Conservation (phyloP, 805 yeast species). For the Lipomyces yamadae region DNA sequence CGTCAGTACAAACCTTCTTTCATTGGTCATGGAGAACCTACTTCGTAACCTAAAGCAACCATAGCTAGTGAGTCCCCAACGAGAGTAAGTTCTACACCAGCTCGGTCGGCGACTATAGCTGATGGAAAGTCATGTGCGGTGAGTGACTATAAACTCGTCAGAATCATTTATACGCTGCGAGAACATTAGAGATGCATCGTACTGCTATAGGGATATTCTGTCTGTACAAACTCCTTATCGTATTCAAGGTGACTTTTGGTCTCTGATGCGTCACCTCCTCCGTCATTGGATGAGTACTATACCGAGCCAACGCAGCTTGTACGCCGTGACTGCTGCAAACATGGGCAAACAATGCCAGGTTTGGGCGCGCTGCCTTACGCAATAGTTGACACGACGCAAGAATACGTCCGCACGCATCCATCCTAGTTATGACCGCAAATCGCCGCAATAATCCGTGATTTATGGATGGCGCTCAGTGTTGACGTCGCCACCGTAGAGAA, state of each 20-base stretch:
- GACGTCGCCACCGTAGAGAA: background rate
- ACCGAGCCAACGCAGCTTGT: background rate
- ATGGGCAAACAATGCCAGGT: background rate
- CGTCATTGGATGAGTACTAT: slow-evolving; percentile 21
- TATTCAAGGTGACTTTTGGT: slow-evolving; percentile 50
- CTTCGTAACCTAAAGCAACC: slow-evolving; percentile 82
- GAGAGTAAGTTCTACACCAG: slow-evolving; percentile 70
- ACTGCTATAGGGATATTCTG: slow-evolving; percentile 53
- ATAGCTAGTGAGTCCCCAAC: slow-evolving; percentile 94
- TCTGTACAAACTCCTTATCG: slow-evolving; percentile 47
- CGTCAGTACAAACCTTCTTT: background rate
- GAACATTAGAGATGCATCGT: background rate
- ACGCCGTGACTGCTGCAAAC: background rate
- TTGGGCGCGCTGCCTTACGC: background rate
- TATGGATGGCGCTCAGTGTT: background rate
- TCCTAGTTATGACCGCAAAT: background rate
- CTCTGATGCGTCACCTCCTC: slow-evolving; percentile 22
- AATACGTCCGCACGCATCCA: background rate
- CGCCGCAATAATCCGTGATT: background rate
- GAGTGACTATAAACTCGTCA: slow-evolving; percentile 48
- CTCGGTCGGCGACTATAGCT: slow-evolving; percentile 66
- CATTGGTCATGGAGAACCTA: slow-evolving; percentile 44
- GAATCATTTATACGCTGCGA: slow-evolving; percentile 22
- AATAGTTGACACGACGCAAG: background rate
- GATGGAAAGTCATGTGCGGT: slow-evolving; percentile 91